Percentiles rank a stretch among this genome's conserved stretches.
phyloP scores from a whole-genome alignment of 1,284 basidiomycete genomes.

The Boletus hoseneyae region DNA sequence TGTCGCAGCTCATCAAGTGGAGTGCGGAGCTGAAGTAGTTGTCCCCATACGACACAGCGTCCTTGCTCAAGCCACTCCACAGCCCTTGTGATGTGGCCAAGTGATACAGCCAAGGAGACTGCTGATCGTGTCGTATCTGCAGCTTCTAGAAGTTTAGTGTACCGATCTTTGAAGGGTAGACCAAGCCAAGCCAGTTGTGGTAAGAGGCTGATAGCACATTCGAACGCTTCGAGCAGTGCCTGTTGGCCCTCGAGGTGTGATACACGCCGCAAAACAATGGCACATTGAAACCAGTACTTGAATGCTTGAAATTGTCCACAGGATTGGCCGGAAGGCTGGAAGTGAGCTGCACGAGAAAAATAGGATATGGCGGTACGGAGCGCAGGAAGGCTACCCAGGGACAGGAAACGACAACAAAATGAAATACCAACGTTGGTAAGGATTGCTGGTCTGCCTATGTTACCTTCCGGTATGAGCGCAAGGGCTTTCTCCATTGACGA shows the following conservation, averaged over 20 bases:
- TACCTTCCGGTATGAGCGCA: too few species aligned
- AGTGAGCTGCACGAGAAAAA: neutral
- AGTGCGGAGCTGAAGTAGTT: neutral
- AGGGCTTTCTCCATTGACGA: neutral
- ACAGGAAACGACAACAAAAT: neutral
- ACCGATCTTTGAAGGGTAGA: constrained; percentile 1
- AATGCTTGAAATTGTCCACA: neutral
- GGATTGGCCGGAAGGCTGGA: neutral
- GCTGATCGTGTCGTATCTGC: neutral
- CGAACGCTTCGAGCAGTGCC: neutral
- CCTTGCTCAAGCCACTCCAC: constrained; percentile 11
- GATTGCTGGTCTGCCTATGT: neutral
- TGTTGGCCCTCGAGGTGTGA: neutral
- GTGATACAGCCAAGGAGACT: neutral
- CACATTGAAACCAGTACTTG: neutral
- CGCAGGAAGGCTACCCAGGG: neutral
- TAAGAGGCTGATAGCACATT: constrained; percentile 1
- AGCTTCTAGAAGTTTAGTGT: neutral
- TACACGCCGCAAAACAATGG: neutral
- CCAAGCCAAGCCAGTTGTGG: constrained; percentile 9
- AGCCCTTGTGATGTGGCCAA: neutral
- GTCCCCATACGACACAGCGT: constrained; percentile 8
- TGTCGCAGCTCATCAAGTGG: neutral
- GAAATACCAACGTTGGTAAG: neutral
- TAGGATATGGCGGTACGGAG: neutral